phyloP scores from a whole-genome alignment of 2,329 filamentous ascomycete genomes.

The Fusarium sp. region DNA sequence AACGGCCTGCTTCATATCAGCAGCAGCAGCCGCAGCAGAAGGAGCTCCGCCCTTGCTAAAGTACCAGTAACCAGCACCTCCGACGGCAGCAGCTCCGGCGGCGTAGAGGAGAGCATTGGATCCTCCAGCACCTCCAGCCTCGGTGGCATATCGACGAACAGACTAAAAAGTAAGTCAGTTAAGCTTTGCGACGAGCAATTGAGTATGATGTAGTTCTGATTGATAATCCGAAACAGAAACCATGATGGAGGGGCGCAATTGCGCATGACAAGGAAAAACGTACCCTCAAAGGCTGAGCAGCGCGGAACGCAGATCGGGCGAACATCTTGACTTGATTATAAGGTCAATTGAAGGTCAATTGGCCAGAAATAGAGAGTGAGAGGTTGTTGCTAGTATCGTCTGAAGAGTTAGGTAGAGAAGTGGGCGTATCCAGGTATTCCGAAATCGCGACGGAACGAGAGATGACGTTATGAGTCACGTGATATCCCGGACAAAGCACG shows the following conservation, averaged over 20 bases:
- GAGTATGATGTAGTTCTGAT: conserved; percentile 12
- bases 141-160: conserved; percentile 74
- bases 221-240: conserved; percentile 10
- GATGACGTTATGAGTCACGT: conserved; percentile 38
- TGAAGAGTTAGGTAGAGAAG: conserved; percentile 16
- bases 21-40: conserved; percentile 63
- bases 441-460: conserved; percentile 17
- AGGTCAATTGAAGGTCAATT: conserved; percentile 41
- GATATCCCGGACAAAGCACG: conserved; percentile 16
- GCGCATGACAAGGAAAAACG: conserved; percentile 40
- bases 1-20: conserved; percentile 56
- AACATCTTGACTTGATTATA: conserved; percentile 64
- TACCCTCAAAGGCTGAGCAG: conserved; percentile 73
- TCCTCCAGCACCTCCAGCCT: conserved; percentile 60
- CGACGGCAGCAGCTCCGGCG: conserved; percentile 67
- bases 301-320: conserved; percentile 70
- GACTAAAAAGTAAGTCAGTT: conserved; percentile 54
- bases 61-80: conserved; percentile 67
- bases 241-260: conserved; percentile 1
- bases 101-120: conserved; percentile 69
- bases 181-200: neutral
- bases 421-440: conserved; percentile 23
- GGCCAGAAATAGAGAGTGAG: conserved; percentile 10
- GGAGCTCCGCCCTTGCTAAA: conserved; percentile 54
- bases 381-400: conserved; percentile 12